Base-by-base conservation (phyloP, 768 basidiomycete species). In the Russula vinacea region DNA sequence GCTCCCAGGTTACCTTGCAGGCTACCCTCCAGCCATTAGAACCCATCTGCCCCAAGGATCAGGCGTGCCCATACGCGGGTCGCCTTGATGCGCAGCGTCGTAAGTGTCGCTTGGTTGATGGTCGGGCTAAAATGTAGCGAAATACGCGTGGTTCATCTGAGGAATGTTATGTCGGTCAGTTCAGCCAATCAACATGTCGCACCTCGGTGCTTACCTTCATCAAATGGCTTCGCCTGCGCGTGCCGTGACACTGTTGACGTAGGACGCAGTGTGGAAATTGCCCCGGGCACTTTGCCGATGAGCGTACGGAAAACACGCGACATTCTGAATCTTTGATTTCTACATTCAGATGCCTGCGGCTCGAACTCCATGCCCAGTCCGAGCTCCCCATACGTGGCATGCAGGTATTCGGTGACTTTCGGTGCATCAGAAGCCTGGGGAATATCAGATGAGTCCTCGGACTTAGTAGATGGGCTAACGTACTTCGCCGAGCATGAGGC, bases 401-500 rank as follows among this genome's bases (percentile, higher is more conserved):
- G 52, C 2, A 64, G 35, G 19, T 55, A 50, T 8, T 55, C 16
- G 16, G 58, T 60, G 8, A 64, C 47, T 26, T 50, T n/a, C 5
- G 13, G 39, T 13, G n/a, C 16, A 40, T 64, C 63, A 19, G 58
- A 33, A 3, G 53, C 45, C 63, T 64, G 14, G 22, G 5, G 17
- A 0, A 47, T 19, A 22, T 53, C 13, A n/a, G 19, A 14, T 6
- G 19, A 29, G 32, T 33, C 39, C 14, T 44, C 44, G 3, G 5
- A 10, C 0, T 49, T 6, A 2, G 2, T 16, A 11, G 5, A 40
- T 6, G 32, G 8, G 35, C 11, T 16, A 14, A 50, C 63, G 39
- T 19, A 60, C 63, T 24, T 60, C 53, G 26, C 63, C 58, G 10
- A 64, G 58, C 24, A 55, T 50, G 26, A 64, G 16, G 53, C 37